A percentile compares a stretch with the other conserved stretches of the same genome.
These are phyloP conservation scores for Citrus glauca DNA, from an alignment of 345 rosid genomes.

Conservation along the genomic window DNA sequence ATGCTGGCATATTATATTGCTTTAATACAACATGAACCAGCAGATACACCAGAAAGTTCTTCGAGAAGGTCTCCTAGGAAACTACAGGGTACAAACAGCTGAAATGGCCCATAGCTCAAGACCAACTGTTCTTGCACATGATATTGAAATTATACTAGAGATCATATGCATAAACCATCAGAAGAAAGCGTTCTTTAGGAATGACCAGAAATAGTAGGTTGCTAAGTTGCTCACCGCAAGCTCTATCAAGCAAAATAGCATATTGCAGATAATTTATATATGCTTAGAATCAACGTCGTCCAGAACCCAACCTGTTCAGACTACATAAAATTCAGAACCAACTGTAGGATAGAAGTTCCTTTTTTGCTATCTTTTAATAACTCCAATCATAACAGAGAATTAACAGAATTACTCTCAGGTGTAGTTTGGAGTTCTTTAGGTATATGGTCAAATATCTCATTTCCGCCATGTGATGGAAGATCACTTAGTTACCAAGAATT, in stretches of 20 bases:
- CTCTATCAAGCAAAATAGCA: neutral
- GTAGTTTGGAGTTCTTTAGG: neutral
- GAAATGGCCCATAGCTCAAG: neutral
- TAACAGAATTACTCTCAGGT: neutral
- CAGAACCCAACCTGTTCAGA: neutral
- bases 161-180: neutral
- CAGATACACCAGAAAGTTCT: neutral
- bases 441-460: neutral
- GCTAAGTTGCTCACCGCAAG: neutral
- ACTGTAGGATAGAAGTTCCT: neutral
- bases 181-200: neutral
- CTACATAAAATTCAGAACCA: neutral
- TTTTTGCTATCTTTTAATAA: neutral
- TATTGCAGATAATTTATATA: neutral
- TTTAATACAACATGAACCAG: neutral
- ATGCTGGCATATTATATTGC: neutral
- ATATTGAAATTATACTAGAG: neutral
- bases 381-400: neutral
- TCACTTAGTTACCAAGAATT: neutral
- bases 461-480: neutral
- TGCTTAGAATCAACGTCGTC: neutral
- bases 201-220: neutral
- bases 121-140: neutral
- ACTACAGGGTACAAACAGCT: neutral
- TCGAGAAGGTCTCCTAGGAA: neutral